Evolutionary conservation across 2,329 filamentous ascomycete genomes (phyloP).

Genomic region (Lachnellula occidentalis): DNA sequence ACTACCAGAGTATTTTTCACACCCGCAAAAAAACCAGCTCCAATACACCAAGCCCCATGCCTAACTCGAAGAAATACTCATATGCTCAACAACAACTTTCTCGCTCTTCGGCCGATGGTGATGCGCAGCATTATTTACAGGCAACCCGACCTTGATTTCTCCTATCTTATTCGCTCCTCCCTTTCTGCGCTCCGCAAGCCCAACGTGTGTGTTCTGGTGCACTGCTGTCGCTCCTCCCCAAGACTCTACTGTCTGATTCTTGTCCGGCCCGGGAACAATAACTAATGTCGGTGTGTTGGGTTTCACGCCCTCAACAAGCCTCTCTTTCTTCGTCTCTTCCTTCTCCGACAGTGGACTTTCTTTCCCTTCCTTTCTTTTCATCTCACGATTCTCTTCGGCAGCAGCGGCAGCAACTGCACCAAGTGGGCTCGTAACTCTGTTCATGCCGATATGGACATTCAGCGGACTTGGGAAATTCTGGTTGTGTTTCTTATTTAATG

Average conservation of each 20-base stretch:
- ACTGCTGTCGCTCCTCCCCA: constrained; percentile 13
- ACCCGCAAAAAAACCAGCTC: not conserved
- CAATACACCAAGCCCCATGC: not conserved
- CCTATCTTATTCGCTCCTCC: constrained; percentile 9
- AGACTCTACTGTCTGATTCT: constrained; percentile 7
- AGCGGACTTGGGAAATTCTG: constrained; percentile 11
- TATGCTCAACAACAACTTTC: constrained; percentile 45
- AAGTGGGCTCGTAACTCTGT: constrained; percentile 15
- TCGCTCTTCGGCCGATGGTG: constrained; percentile 38
- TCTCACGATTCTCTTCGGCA: constrained; percentile 12
- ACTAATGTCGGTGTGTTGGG: constrained; percentile 25
- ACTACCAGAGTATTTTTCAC: constrained; percentile 8
- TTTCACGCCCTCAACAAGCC: constrained; percentile 18
- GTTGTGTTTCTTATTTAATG: constrained; percentile 2
- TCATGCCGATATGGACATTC: not conserved
- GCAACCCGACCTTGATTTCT: constrained; percentile 22
- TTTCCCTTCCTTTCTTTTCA: not conserved
- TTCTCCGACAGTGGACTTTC: not conserved
- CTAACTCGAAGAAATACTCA: constrained; percentile 13
- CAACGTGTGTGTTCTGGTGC: constrained; percentile 3
- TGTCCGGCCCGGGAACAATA: constrained; percentile 15
- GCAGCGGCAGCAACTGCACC: constrained; percentile 14
- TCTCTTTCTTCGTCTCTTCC: constrained; percentile 6
- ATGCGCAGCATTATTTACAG: constrained; percentile 13
- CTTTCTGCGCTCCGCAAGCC: constrained; percentile 32